phyloP scores from a whole-genome alignment of 306 rosid genomes.

The Trifolium pratense region DNA sequence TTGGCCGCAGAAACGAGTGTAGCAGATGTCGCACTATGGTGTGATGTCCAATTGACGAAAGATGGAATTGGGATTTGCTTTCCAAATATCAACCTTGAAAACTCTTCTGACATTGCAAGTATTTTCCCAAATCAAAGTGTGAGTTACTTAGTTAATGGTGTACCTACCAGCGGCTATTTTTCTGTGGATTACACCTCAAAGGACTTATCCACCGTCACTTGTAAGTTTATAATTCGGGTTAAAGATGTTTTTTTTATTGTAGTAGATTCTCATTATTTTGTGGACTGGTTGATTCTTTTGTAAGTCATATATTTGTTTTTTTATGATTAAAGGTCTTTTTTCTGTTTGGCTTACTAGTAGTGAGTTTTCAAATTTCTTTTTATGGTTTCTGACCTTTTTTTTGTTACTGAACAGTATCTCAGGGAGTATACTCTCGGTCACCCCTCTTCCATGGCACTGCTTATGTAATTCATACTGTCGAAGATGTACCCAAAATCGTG shows the following conservation, averaged over 20 bases:
- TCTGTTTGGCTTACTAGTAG: slow-evolving; percentile 9
- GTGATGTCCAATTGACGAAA: slow-evolving; percentile 87
- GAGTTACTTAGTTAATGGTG: slow-evolving; percentile 43
- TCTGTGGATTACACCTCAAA: slow-evolving; percentile 45
- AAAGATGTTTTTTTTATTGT: too few species aligned
- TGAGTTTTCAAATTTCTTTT: slow-evolving; percentile 16
- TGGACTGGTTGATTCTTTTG: slow-evolving; percentile 3
- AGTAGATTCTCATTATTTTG: too few species aligned
- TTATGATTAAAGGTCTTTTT: slow-evolving; percentile 26
- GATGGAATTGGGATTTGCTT: slow-evolving; percentile 74
- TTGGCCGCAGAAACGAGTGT: slow-evolving; percentile 38
- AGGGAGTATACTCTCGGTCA: slow-evolving; percentile 55
- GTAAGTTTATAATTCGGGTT: too few species aligned
- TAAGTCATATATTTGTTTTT: not conserved
- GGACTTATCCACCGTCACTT: not conserved
- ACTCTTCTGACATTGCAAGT: slow-evolving; percentile 46
- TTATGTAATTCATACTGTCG: slow-evolving; percentile 50
- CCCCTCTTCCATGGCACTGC: slow-evolving; percentile 50
- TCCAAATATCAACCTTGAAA: slow-evolving; percentile 56
- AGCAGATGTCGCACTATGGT: slow-evolving; percentile 54
- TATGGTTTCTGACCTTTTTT: slow-evolving; percentile 4
- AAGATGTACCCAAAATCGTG: slow-evolving; percentile 40
- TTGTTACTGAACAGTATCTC: slow-evolving; percentile 57
- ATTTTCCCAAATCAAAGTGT: not conserved
- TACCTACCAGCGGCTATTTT: slow-evolving; percentile 39